Evolutionary conservation across 2,329 filamentous ascomycete genomes (phyloP).

Genomic region (Ilyonectria mors-panacis): DNA sequence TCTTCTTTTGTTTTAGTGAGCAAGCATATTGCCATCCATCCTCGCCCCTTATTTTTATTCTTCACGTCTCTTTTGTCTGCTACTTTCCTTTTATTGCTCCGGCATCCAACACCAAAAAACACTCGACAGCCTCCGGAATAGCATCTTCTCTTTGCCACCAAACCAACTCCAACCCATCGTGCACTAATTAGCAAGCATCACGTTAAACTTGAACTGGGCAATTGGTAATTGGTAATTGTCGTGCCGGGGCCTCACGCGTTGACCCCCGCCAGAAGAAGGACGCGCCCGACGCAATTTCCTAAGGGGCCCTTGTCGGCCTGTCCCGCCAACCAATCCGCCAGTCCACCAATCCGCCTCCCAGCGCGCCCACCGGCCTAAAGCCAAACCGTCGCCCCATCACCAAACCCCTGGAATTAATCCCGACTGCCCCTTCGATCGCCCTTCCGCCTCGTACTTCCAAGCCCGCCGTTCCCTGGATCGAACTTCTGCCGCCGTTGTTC

Average conservation of each 20-base stretch:
- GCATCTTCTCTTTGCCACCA: background rate
- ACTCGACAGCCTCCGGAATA: background rate
- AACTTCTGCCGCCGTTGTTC: constrained; percentile 30
- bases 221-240: background rate
- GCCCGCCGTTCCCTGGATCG: constrained; percentile 5
- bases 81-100: background rate
- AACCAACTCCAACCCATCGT: background rate
- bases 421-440: constrained; percentile 44
- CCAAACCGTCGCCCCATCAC: constrained; percentile 42
- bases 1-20: background rate
- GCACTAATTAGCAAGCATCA: background rate
- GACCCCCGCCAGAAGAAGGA: constrained; percentile 12
- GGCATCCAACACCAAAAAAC: background rate
- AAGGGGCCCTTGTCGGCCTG: constrained; percentile 26
- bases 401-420: constrained; percentile 47
- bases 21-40: background rate
- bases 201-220: background rate
- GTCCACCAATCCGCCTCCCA: constrained; percentile 12
- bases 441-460: constrained; percentile 16
- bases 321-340: constrained; percentile 28
- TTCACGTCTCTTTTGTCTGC: background rate
- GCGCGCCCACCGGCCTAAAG: constrained; percentile 42
- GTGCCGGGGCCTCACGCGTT: background rate
- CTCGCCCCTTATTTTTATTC: background rate
- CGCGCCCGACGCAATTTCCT: constrained; percentile 30